Evolutionary conservation across 2,329 filamentous ascomycete genomes (phyloP), one percentile per base, ranked within the genome.

Genomic region (Hypoxylon sp.): DNA sequence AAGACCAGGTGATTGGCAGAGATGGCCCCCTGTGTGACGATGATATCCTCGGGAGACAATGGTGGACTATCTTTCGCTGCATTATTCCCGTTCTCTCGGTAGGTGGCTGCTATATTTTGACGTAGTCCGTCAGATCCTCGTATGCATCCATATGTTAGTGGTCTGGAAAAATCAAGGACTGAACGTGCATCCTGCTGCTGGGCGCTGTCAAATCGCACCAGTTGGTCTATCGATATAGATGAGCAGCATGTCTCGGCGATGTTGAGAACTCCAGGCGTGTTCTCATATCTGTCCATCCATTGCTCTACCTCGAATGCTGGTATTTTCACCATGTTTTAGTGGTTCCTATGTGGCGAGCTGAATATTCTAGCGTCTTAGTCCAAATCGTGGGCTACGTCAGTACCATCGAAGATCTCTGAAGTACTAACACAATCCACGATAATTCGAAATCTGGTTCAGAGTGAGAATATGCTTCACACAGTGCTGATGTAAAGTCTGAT

Each of bases 1-100:
- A 96, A 84, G 2, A 89, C 80, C n/a, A 96, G 80, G 71, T 93
- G 92, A 74, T 97, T 97, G n/a, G 93, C 93, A 4, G 87, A 84
- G 52, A 96, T 96, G 12, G 92, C 93, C 8, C 93, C 93, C 28
- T 90, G 87, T 0, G 92, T 93, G 62, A 95, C 89, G 55, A 96
- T 78, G 40, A 97, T 84, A 71, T 91, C 88, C 14, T 93, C 87
- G 1, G 74, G 40, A 1, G 52, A 32, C 4, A 74, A 38, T 4
- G 50, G 28, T n/a, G 60, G 6, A 9, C 28, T 5, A 7, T 32
- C 16, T 8, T 32, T 60, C 78, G 42, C n/a, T n/a, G 32, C 38
- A 12, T 49, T 51, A 14, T 11, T 16, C 4, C 50, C 40, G 20
- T 76, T 65, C 78, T 87, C 85, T 20, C 83, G 82, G 74, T 92